A percentile compares a stretch with the other conserved stretches of the same genome.
These are phyloP conservation scores for Polysphondylium violaceum DNA, from an alignment of 78 protist species.

Conservation along the genomic window DNA sequence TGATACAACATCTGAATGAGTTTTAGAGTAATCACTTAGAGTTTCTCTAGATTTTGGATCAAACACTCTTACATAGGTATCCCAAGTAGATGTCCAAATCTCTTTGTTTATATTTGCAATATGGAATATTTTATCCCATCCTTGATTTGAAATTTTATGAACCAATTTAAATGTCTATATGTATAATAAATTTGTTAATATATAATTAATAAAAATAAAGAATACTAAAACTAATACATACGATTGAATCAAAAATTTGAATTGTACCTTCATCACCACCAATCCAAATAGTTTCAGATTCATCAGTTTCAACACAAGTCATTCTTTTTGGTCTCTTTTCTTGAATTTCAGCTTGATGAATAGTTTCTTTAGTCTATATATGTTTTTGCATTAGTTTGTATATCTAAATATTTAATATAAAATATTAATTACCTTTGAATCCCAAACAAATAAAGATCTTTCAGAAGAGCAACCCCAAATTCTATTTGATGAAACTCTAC, in stretches of 20 bases:
- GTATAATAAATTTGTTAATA: not conserved
- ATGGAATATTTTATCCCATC: conserved; percentile 64
- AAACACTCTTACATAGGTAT: conserved; percentile 33
- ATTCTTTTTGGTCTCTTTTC: conserved; percentile 65
- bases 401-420: no score
- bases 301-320: conserved; percentile 38
- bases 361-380: conserved; percentile 48
- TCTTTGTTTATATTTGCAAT: conserved; percentile 16
- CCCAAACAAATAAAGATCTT: conserved; percentile 27
- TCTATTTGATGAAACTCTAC: conserved; percentile 42
- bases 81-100: conserved; percentile 55
- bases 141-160: conserved; percentile 43
- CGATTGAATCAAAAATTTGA: conserved; percentile 54
- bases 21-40: conserved; percentile 8
- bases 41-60: conserved; percentile 65
- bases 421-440: no score
- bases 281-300: conserved; percentile 57
- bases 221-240: not conserved
- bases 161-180: conserved; percentile 20
- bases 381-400: no score
- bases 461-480: conserved; percentile 67
- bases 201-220: not conserved
- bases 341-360: conserved; percentile 30
- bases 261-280: conserved; percentile 79
- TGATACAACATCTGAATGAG: conserved; percentile 49